Percentiles rank a stretch among this genome's conserved stretches.
Evolutionary conservation across 495 filamentous ascomycete species (phyloP).

Genomic region (Penicillium cosmopolitanum): DNA sequence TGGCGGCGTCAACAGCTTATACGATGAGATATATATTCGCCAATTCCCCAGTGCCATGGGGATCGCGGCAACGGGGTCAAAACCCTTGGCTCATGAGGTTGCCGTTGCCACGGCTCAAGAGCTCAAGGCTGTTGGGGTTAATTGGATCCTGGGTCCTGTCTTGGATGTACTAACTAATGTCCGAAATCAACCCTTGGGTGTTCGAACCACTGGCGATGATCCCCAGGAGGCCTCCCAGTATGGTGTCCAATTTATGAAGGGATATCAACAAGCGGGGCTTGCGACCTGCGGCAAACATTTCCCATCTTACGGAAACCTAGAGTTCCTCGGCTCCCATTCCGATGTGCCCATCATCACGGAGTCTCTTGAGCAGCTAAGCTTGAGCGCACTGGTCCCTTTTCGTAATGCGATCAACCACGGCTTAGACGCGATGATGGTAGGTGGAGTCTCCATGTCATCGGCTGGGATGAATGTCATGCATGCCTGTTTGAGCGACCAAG

Average conservation of each 20-base stretch:
- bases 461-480: slow-evolving; percentile 90
- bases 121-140: slow-evolving; percentile 82
- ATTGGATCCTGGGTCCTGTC: slow-evolving; percentile 87
- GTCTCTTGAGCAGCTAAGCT: slow-evolving; percentile 81
- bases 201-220: slow-evolving; percentile 81
- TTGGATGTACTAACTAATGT: slow-evolving; percentile 90
- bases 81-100: slow-evolving; percentile 75
- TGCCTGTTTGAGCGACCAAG: slow-evolving; percentile 86
- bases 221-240: slow-evolving; percentile 89
- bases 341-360: slow-evolving; percentile 93
- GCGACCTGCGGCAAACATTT: slow-evolving; percentile 92
- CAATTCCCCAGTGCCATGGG: slow-evolving; percentile 94
- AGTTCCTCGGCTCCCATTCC: slow-evolving; percentile 81
- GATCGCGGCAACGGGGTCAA: slow-evolving; percentile 80
- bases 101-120: slow-evolving; percentile 87
- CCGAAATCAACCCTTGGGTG: slow-evolving; percentile 82
- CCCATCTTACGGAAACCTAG: slow-evolving; percentile 89
- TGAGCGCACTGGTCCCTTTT: slow-evolving; percentile 84
- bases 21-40: slow-evolving; percentile 87
- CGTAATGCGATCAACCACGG: slow-evolving; percentile 82
- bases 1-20: slow-evolving; percentile 92
- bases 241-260: slow-evolving; percentile 83
- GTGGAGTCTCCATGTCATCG: slow-evolving; percentile 84
- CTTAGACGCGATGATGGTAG: slow-evolving; percentile 90
- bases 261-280: slow-evolving; percentile 83